These are phyloP conservation scores for Exophiala xenobiotica DNA, from an alignment of 2,329 filamentous ascomycete species.

Conservation along the genomic window DNA sequence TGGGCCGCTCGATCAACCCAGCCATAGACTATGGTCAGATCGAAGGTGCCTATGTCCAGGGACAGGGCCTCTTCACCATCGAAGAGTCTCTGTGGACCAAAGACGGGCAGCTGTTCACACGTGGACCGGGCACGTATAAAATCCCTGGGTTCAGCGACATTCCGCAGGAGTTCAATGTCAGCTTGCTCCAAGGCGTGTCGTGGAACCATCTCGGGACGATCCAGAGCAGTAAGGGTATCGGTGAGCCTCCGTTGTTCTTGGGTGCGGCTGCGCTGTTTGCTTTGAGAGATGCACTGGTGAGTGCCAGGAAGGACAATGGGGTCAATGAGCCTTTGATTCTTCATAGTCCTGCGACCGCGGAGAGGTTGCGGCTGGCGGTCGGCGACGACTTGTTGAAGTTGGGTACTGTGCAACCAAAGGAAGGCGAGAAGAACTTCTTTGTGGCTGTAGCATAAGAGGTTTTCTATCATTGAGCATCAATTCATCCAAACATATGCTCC, in stretches of 20 bases:
- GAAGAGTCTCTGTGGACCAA: conserved; percentile 70
- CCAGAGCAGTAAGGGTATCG: conserved; percentile 76
- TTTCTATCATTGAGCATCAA: too few species aligned
- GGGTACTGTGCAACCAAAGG: conserved; percentile 66
- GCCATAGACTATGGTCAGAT: conserved; percentile 81
- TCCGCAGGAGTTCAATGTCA: conserved; percentile 84
- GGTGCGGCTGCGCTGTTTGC: conserved; percentile 84
- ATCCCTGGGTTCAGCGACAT: conserved; percentile 90
- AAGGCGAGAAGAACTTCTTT: conserved; percentile 86
- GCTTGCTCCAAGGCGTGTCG: conserved; percentile 76
- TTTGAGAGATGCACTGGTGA: conserved; percentile 78
- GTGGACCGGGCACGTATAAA: conserved; percentile 68
- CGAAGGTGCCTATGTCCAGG: conserved; percentile 78
- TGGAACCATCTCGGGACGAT: conserved; percentile 88
- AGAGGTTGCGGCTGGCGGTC: conserved; percentile 73
- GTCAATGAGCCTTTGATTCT: conserved; percentile 66
- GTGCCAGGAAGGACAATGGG: conserved; percentile 69
- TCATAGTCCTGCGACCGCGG: conserved; percentile 77
- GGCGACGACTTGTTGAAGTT: conserved; percentile 78
- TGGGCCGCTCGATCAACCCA: conserved; percentile 63
- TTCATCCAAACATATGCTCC: too few species aligned
- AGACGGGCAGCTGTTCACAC: conserved; percentile 60
- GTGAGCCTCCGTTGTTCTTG: conserved; percentile 75
- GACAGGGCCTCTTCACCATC: conserved; percentile 75
- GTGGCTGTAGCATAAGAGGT: conserved; percentile 35